These are phyloP conservation scores for Calocybe cyanea DNA, from an alignment of 768 basidiomycete genomes.

Conservation along the genomic window DNA sequence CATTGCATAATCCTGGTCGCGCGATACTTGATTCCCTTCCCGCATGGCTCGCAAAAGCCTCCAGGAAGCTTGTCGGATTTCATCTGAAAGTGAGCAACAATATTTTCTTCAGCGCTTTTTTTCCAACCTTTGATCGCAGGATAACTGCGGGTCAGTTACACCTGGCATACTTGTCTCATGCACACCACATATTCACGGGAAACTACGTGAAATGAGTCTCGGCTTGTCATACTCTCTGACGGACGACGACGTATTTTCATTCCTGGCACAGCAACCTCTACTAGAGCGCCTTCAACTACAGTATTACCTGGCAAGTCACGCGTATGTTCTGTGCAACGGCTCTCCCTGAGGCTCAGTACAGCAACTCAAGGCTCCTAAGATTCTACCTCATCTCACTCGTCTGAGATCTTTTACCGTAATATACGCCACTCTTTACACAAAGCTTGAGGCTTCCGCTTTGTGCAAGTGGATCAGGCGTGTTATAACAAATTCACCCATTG, in stretches of 20 bases:
- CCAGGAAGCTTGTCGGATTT: slow-evolving; percentile 29
- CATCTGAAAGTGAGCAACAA: slow-evolving; percentile 36
- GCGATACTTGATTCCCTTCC: slow-evolving; percentile 39
- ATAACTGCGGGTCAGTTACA: slow-evolving; percentile 61
- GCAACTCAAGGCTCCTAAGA: slow-evolving; percentile 39
- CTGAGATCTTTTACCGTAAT: slow-evolving; percentile 30
- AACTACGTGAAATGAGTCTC: slow-evolving; percentile 36
- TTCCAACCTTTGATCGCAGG: slow-evolving; percentile 25
- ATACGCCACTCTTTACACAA: slow-evolving; percentile 17
- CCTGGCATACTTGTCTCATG: slow-evolving; percentile 52
- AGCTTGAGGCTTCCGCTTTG: slow-evolving; percentile 21
- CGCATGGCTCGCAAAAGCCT: slow-evolving; percentile 38
- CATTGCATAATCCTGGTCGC: slow-evolving; percentile 34
- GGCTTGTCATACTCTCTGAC: slow-evolving; percentile 60
- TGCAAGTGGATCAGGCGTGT: slow-evolving; percentile 35
- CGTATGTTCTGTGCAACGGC: slow-evolving; percentile 9
- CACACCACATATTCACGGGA: slow-evolving; percentile 30
- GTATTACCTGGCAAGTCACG: slow-evolving; percentile 47
- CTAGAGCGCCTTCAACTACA: slow-evolving; percentile 38
- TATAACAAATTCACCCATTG: slow-evolving; percentile 27
- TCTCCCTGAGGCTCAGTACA: slow-evolving; percentile 12
- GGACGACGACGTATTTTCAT: slow-evolving; percentile 47
- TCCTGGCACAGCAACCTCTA: slow-evolving; percentile 36
- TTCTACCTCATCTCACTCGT: slow-evolving; percentile 16
- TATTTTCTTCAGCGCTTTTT: neutral